Evolutionary conservation across 345 rosid genomes (phyloP).

Genomic region (Firmiana major): DNA sequence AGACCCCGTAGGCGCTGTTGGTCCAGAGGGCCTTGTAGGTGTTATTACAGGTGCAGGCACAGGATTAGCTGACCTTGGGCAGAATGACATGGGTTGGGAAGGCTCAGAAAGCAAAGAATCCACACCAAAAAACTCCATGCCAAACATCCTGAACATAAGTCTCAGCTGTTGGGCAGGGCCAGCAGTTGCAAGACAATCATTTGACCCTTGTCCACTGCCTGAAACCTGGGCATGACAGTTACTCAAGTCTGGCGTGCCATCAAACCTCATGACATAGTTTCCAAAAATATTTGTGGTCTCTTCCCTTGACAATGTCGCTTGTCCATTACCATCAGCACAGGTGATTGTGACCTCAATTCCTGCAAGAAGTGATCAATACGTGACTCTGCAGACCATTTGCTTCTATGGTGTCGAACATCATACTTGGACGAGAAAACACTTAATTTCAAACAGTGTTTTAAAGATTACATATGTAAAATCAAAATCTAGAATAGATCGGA

Average conservation of each 20-base stretch:
- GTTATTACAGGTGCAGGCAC: constrained; percentile 33
- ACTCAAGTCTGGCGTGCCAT: constrained; percentile 74
- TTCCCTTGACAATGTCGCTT: constrained; percentile 59
- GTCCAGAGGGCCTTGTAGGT: no score
- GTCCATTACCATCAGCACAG: constrained; percentile 57
- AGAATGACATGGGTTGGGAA: constrained; percentile 55
- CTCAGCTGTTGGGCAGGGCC: constrained; percentile 59
- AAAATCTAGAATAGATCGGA: no score
- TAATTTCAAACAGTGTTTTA: neutral
- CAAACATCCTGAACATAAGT: constrained; percentile 53
- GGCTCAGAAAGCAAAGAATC: constrained; percentile 77
- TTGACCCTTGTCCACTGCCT: constrained; percentile 38
- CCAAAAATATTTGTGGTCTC: constrained; percentile 75
- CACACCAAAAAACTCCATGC: constrained; percentile 44
- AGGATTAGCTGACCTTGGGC: constrained; percentile 41
- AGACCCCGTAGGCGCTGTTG: constrained; percentile 17
- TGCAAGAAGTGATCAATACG: constrained; percentile 21
- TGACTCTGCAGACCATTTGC: neutral
- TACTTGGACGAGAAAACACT: neutral
- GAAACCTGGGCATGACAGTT: constrained; percentile 66
- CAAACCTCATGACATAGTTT: constrained; percentile 57
- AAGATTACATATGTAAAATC: neutral
- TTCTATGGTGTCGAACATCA: neutral
- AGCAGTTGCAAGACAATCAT: constrained; percentile 45
- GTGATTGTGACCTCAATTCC: constrained; percentile 58